Conservation (phyloP, 192 early-diverging fungal species). For the Gamsiella multidivaricata region DNA sequence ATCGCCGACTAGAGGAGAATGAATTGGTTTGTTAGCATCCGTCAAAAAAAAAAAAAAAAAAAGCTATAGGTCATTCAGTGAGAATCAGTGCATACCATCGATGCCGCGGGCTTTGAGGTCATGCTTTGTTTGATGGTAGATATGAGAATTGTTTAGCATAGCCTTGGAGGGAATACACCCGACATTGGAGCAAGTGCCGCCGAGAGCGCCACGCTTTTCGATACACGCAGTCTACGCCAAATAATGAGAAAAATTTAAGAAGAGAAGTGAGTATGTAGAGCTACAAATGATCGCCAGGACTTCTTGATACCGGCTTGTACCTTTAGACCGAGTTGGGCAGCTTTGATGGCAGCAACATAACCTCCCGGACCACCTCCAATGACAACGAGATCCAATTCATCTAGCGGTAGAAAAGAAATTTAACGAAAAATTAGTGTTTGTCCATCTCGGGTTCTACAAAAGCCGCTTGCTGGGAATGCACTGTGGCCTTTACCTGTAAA, state of each 20-base stretch:
- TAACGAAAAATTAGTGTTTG: too few species aligned
- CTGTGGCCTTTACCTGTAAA: too few species aligned
- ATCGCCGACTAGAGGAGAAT: constrained; percentile 79
- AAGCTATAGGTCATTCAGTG: too few species aligned
- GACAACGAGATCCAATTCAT: constrained; percentile 85
- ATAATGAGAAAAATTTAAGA: background rate
- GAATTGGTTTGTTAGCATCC: too few species aligned
- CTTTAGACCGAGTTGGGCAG: constrained; percentile 97
- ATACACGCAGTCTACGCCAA: constrained; percentile 87
- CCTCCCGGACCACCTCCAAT: constrained; percentile 98
- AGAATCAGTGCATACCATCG: constrained; percentile 65
- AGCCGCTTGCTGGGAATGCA: too few species aligned
- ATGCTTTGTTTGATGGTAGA: constrained; percentile 93
- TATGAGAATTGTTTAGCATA: constrained; percentile 97
- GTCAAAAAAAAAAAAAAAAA: too few species aligned
- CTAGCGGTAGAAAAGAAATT: too few species aligned
- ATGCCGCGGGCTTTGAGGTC: constrained; percentile 95
- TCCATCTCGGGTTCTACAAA: too few species aligned
- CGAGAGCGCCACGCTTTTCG: constrained; percentile 94
- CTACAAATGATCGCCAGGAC: too few species aligned
- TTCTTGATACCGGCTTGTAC: too few species aligned
- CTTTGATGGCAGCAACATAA: constrained; percentile 99
- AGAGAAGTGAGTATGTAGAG: too few species aligned
- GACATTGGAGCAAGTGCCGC: constrained; percentile 98
- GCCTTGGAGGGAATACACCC: constrained; percentile 99